Evolutionary conservation across 2,329 filamentous ascomycete species (phyloP).

Genomic region (Fonsecaea erecta): DNA sequence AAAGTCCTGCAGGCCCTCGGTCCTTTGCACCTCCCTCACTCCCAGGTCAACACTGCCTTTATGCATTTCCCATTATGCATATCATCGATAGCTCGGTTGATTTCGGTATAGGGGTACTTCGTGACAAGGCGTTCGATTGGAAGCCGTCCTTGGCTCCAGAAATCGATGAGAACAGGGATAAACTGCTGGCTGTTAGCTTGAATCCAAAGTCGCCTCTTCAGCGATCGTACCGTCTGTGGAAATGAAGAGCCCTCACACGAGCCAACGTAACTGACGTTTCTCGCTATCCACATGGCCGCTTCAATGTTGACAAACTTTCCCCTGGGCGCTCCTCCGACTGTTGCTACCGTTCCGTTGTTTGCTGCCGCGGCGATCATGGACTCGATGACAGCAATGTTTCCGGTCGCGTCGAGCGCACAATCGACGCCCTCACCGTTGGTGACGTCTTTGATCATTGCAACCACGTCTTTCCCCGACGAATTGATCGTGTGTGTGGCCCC

Average conservation of each 20-base stretch:
- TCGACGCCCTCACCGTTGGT: slow-evolving; percentile 28
- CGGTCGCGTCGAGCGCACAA: slow-evolving; percentile 26
- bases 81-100: slow-evolving; percentile 35
- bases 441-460: slow-evolving; percentile 37
- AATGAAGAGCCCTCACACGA: slow-evolving; percentile 18
- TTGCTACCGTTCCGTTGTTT: slow-evolving; percentile 16
- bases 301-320: slow-evolving; percentile 8
- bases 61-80: slow-evolving; percentile 37
- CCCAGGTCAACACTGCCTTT: slow-evolving; percentile 39
- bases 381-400: slow-evolving; percentile 21
- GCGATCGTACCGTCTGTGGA: slow-evolving; percentile 12
- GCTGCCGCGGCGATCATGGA: slow-evolving; percentile 16
- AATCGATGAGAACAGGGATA: slow-evolving; percentile 18
- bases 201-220: not conserved
- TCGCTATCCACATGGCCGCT: slow-evolving; percentile 1
- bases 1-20: not conserved
- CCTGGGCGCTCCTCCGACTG: slow-evolving; percentile 23
- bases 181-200: slow-evolving; percentile 10
- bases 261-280: slow-evolving; percentile 20
- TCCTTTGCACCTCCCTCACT: not conserved
- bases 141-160: slow-evolving; percentile 47
- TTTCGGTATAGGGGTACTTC: slow-evolving; percentile 45
- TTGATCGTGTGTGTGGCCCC: slow-evolving; percentile 52
- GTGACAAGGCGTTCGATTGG: slow-evolving; percentile 53
- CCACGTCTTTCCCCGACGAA: slow-evolving; percentile 39